Base-by-base conservation (phyloP, 2,329 filamentous ascomycete species). In the Alternaria incomplexa region DNA sequence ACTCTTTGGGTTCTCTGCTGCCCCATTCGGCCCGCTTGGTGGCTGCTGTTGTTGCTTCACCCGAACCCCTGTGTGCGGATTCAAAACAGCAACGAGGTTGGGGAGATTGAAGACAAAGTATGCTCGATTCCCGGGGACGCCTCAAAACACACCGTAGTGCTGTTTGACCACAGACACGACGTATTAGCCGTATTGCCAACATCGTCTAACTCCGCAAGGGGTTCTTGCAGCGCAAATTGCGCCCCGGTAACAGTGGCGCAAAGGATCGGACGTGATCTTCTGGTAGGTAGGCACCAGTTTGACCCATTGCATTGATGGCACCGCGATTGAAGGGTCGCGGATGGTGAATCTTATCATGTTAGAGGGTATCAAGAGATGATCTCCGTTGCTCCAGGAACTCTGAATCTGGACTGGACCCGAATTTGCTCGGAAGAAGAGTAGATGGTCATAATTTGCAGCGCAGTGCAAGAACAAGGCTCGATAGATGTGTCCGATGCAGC, bases 21-120 rank as follows among this genome's bases (percentile, higher is more conserved):
- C 53, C 61, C 59, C 44, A 54, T 67, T 66, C 62, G 63, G 62
- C 61, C 50, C 50, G 55, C 50, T 64, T 13, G 32, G 32, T 55
- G 56, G 52, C 56, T 30, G 53, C 48, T 36, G 50, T 55, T 59
- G 32, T 56, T 53, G 44, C 54, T 32, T 51, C 40, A 51, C 51
- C 44, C 26, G 22, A 9, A 55, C 46, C 61, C 61, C 50, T 63
- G 61, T 22, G 32, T 55, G 15, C 17, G 17, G 61, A 54, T 46
- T 23, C 22, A 44, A 36, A 53, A 52, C 25, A 44, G 51, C 32
- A 25, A 48, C 50, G 25, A 36, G 32, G 25, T 26, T 26, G 46
- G 15, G 43, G 48, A 32, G 32, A 54, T 26, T 43, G 30, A 48
- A 52, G 40, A 58, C 40, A 26, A 53, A 25, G 23, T 26, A 30